Conservation (phyloP, 768 basidiomycete genomes). For the Pleurotus eryngii region DNA sequence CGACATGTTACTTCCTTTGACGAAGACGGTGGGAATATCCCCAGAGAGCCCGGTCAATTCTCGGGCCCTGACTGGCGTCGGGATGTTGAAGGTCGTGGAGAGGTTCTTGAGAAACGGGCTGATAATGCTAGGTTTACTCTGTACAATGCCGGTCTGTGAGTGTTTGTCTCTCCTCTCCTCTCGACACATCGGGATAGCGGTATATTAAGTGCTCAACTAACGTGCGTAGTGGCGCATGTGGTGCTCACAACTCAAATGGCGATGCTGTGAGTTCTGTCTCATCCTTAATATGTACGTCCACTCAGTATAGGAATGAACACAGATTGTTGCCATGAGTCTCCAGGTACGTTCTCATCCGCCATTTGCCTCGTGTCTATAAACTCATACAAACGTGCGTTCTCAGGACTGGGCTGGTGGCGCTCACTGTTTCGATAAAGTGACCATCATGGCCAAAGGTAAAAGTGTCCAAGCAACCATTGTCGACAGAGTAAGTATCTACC, state of each 20-base stretch:
- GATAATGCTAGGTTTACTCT: slow-evolving; percentile 20
- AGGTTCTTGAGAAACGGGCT: slow-evolving; percentile 11
- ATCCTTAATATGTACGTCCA: background rate
- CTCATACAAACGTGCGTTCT: background rate
- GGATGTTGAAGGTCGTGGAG: slow-evolving; percentile 1
- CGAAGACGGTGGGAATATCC: background rate
- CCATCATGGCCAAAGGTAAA: slow-evolving; percentile 35
- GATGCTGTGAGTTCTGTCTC: slow-evolving; percentile 28
- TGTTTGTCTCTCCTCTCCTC: slow-evolving; percentile 1
- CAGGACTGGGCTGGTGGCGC: slow-evolving; percentile 38
- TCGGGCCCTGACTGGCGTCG: background rate
- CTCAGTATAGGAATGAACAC: background rate
- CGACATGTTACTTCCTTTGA: background rate
- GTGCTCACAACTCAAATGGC: slow-evolving; percentile 20
- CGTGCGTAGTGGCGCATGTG: slow-evolving; percentile 40
- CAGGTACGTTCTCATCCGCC: slow-evolving; percentile 23
- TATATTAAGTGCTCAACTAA: background rate
- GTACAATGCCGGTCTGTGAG: slow-evolving; percentile 27
- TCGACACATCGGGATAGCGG: background rate
- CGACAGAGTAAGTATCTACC: slow-evolving; percentile 35
- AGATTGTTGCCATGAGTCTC: slow-evolving; percentile 45
- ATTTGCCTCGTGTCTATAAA: background rate
- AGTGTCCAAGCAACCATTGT: slow-evolving; percentile 37
- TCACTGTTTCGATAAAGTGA: slow-evolving; percentile 44
- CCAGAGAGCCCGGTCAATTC: background rate